phyloP scores from a whole-genome alignment of 2,329 filamentous ascomycete genomes.

The Dactylellina parvicollis region DNA sequence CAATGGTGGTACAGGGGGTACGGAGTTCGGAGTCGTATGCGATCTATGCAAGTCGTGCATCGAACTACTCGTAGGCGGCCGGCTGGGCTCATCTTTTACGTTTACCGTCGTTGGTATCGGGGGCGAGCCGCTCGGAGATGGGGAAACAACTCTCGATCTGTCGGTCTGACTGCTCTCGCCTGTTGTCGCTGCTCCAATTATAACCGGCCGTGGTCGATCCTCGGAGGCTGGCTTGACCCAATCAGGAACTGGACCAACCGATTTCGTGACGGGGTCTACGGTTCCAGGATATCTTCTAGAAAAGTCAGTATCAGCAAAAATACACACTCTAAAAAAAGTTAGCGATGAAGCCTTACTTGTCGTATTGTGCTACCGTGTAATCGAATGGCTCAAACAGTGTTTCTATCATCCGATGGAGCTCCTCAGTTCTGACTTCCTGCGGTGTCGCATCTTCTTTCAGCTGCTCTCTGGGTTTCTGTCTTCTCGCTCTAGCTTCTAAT shows the following conservation, averaged over 20 bases:
- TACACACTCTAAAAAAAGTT: neutral
- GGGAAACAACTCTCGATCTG: constrained; percentile 56
- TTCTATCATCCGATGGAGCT: constrained; percentile 93
- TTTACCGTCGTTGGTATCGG: constrained; percentile 56
- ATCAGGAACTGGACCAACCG: constrained; percentile 57
- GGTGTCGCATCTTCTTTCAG: constrained; percentile 93
- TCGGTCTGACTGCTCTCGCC: constrained; percentile 55
- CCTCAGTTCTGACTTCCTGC: constrained; percentile 92
- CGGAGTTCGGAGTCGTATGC: constrained; percentile 55
- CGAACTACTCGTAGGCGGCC: constrained; percentile 57
- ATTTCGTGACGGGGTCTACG: constrained; percentile 58
- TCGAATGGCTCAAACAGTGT: constrained; percentile 94
- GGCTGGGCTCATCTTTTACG: constrained; percentile 58
- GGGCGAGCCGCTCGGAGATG: constrained; percentile 57
- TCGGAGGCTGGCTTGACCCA: constrained; percentile 56
- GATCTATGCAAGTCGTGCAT: constrained; percentile 58
- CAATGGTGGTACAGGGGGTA: constrained; percentile 65
- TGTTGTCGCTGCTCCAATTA: constrained; percentile 52
- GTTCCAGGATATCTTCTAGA: constrained; percentile 59
- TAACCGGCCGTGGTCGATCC: constrained; percentile 39
- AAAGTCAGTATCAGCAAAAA: constrained; percentile 48
- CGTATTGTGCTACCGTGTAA: constrained; percentile 84
- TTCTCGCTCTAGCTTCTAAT: constrained; percentile 86
- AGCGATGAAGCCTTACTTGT: constrained; percentile 68
- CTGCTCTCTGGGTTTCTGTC: constrained; percentile 91